Percentiles rank a stretch among this genome's conserved stretches.
Evolutionary conservation across 441 rosid genomes (phyloP).

Genomic region (Erysimum pusillum): DNA sequence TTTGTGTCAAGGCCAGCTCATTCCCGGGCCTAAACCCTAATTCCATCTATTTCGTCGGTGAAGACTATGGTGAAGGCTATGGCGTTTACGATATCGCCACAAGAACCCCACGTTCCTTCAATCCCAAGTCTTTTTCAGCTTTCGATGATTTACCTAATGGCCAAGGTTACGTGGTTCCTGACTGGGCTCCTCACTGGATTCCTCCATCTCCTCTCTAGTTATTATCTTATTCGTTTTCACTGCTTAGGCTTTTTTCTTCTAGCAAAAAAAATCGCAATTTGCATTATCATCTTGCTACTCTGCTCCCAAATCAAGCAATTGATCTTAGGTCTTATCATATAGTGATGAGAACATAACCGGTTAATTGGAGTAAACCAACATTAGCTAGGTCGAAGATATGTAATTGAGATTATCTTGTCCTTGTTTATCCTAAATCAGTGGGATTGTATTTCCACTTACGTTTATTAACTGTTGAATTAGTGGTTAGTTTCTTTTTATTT

Average conservation of each 20-base stretch:
- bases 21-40: constrained; percentile 35
- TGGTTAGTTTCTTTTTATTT: no score
- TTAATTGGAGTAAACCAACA: no score
- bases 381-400: no score
- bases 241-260: neutral
- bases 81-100: constrained; percentile 34
- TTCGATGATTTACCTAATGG: neutral
- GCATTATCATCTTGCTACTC: neutral
- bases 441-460: no score
- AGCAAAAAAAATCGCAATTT: neutral
- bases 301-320: neutral
- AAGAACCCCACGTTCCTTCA: constrained; percentile 28
- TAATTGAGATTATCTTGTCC: no score
- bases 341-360: neutral
- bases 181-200: constrained; percentile 24
- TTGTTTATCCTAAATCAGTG: no score
- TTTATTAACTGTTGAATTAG: no score
- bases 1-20: constrained; percentile 30
- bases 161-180: neutral
- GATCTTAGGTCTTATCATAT: neutral
- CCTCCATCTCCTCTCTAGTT: constrained; percentile 35
- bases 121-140: neutral
- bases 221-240: neutral
- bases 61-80: constrained; percentile 5
- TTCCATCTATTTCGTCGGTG: constrained; percentile 23